These are phyloP conservation scores for Penicillium coprophilum DNA, from an alignment of 495 filamentous ascomycete genomes.

Conservation along the genomic window DNA sequence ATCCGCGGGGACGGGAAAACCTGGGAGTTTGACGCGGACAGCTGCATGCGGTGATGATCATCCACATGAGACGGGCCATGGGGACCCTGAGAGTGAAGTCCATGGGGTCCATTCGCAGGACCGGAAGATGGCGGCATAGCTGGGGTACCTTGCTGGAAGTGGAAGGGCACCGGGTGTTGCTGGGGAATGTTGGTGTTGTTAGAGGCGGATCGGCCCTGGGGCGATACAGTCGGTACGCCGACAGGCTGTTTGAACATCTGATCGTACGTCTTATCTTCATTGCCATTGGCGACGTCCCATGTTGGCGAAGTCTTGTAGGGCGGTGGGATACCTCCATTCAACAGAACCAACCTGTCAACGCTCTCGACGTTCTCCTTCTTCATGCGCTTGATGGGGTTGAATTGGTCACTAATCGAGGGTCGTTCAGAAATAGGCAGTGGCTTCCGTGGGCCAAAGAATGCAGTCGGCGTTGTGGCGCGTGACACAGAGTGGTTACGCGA, in stretches of 20 bases:
- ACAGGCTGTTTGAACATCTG: conserved; percentile 71
- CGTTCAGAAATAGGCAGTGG: conserved; percentile 52
- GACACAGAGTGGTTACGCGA: conserved; percentile 50
- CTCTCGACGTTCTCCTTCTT: conserved; percentile 55
- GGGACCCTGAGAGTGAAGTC: conserved; percentile 63
- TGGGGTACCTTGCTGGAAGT: conserved; percentile 51
- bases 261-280: conserved; percentile 67
- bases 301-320: conserved; percentile 77
- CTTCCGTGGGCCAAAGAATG: conserved; percentile 62
- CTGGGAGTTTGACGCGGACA: conserved; percentile 75
- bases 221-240: conserved; percentile 56
- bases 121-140: conserved; percentile 45
- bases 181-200: conserved; percentile 64
- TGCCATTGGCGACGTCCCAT: conserved; percentile 65
- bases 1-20: conserved; percentile 78
- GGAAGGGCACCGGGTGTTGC: conserved; percentile 75
- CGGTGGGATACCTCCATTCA: conserved; percentile 73
- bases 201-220: conserved; percentile 61
- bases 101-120: conserved; percentile 61
- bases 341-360: conserved; percentile 47
- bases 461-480: conserved; percentile 48
- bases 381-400: conserved; percentile 75
- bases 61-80: conserved; percentile 64
- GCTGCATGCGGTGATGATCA: conserved; percentile 83
- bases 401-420: conserved; percentile 62